Base-by-base conservation (phyloP, 306 rosid genomes). In the Psophocarpus tetragonolobus region DNA sequence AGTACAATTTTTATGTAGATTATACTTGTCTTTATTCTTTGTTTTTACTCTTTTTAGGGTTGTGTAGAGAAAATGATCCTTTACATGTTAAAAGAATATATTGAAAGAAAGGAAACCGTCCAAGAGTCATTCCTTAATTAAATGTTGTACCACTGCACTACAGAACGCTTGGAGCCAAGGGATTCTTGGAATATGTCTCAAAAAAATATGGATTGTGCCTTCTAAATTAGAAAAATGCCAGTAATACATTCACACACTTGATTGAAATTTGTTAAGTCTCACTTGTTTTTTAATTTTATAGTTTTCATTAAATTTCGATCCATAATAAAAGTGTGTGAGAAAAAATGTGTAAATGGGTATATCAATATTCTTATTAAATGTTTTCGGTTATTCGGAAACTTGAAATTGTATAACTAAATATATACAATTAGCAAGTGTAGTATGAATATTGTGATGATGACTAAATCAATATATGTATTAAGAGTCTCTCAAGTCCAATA, bases 391-490 rank as follows among this genome's bases (percentile, higher is more conserved):
- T n/a, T n/a, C n/a, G n/a, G n/a, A n/a, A n/a, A n/a, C n/a, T n/a
- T n/a, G n/a, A n/a, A n/a, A n/a, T n/a, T n/a, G n/a, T n/a, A n/a
- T n/a, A n/a, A n/a, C n/a, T n/a, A n/a, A n/a, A n/a, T n/a, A n/a
- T n/a, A n/a, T n/a, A n/a, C n/a, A 44, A 26, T 39, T 73, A 51
- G 42, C 1, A 18, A 32, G 24, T 35, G 56, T 32, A 6, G 48
- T 73, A 39, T 72, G 75, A 73, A 23, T n/a, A n/a, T n/a, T n/a
- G n/a, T n/a, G 11, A 13, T 51, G 61, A 68, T 56, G 75, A 61
- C 33, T 45, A 42, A 51, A 74, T 71, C 65, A 57, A 47, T n/a
- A n/a, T n/a, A n/a, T n/a, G n/a, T n/a, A n/a, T n/a, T n/a, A n/a
- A n/a, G n/a, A n/a, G n/a, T n/a, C n/a, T n/a, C n/a, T n/a, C n/a